Evolutionary conservation across 2,329 filamentous ascomycete species (phyloP).

Genomic region (Sporothrix humicola): DNA sequence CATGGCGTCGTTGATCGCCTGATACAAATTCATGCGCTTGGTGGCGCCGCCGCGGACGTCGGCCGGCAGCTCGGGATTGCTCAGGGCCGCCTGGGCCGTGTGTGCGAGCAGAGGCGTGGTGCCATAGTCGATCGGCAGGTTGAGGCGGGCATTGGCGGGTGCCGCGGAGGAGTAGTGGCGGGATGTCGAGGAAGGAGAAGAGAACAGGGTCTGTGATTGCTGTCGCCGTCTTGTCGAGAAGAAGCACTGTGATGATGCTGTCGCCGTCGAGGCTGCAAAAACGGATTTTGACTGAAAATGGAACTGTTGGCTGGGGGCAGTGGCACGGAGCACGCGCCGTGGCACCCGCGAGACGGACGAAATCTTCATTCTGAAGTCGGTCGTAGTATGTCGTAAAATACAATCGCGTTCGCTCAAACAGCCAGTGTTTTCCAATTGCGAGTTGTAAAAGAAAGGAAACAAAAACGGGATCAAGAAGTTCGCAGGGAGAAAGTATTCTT

Average conservation of each 20-base stretch:
- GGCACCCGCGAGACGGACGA: conserved; percentile 8
- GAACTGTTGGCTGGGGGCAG: neutral
- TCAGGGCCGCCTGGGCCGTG: conserved; percentile 72
- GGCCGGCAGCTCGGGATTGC: conserved; percentile 72
- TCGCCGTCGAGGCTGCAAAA: neutral
- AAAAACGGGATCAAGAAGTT: neutral
- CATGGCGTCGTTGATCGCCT: conserved; percentile 89
- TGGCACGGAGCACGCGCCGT: conserved; percentile 23
- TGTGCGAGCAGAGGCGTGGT: conserved; percentile 82
- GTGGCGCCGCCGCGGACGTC: conserved; percentile 68
- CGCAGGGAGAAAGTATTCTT: neutral
- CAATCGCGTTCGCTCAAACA: neutral
- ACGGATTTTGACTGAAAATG: too few species aligned
- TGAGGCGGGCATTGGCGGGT: conserved; percentile 70
- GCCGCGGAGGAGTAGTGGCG: conserved; percentile 57
- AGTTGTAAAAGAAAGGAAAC: neutral
- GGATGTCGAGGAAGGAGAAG: neutral
- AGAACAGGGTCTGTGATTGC: neutral
- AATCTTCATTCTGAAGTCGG: conserved; percentile 18
- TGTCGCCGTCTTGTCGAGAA: conserved; percentile 18
- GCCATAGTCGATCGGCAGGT: conserved; percentile 85
- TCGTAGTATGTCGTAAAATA: neutral
- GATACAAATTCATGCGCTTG: conserved; percentile 90
- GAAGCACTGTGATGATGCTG: conserved; percentile 7
- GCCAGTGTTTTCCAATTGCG: neutral